These are phyloP conservation scores for Monosporascus sp. DNA, from an alignment of 2,329 filamentous ascomycete species.

Conservation along the genomic window DNA sequence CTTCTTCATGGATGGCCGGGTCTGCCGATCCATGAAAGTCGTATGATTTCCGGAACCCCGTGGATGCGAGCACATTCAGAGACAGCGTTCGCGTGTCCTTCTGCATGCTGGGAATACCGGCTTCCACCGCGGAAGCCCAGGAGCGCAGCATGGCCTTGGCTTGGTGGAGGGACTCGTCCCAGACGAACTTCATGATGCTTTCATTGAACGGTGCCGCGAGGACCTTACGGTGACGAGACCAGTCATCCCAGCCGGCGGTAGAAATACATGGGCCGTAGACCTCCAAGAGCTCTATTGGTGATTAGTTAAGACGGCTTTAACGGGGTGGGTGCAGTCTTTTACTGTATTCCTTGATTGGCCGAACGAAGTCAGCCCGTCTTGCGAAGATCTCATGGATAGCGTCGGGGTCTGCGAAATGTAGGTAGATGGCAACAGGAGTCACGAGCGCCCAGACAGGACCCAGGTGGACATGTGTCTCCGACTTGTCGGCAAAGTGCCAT, in stretches of 20 bases:
- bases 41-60: slow-evolving; percentile 18
- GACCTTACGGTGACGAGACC: slow-evolving; percentile 23
- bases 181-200: slow-evolving; percentile 22
- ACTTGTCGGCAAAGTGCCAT: slow-evolving; percentile 16
- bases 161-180: slow-evolving; percentile 20
- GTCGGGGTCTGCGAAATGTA: slow-evolving; percentile 19
- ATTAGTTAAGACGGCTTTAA: neutral
- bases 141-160: slow-evolving; percentile 15
- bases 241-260: slow-evolving; percentile 21
- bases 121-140: slow-evolving; percentile 7
- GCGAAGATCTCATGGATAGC: slow-evolving; percentile 15
- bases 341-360: slow-evolving; percentile 16
- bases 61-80: slow-evolving; percentile 22
- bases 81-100: slow-evolving; percentile 21
- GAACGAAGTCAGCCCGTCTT: slow-evolving; percentile 15
- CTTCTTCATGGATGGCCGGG: slow-evolving; percentile 2
- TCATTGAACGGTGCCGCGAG: slow-evolving; percentile 24
- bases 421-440: slow-evolving; percentile 11
- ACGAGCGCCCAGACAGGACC: slow-evolving; percentile 22
- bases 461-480: slow-evolving; percentile 4
- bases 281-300: slow-evolving; percentile 15
- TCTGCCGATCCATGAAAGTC: slow-evolving; percentile 15
- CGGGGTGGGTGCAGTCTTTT: neutral
- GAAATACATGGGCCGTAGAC: slow-evolving; percentile 25
- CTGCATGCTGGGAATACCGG: slow-evolving; percentile 9